phyloP scores from a whole-genome alignment of 176 grass and related monocot species.

The Themeda triandra region DNA sequence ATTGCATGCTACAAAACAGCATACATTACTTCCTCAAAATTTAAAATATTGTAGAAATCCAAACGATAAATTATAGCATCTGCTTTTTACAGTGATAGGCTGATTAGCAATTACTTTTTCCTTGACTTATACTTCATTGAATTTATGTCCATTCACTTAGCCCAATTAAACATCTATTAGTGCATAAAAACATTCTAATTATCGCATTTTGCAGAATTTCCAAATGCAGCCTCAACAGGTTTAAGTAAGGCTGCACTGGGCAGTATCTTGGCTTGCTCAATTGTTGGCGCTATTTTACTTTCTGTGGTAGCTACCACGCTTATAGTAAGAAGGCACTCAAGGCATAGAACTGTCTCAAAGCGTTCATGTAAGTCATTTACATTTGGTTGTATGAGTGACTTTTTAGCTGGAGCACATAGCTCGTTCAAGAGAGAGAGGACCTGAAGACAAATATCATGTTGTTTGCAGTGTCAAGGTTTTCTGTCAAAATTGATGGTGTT shows the following conservation, averaged over 20 bases:
- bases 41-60: conserved; percentile 4
- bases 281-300: conserved; percentile 52
- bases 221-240: conserved; percentile 33
- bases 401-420: not conserved
- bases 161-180: not conserved
- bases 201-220: conserved; percentile 31
- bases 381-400: not conserved
- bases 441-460: conserved; percentile 14
- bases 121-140: not conserved
- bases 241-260: conserved; percentile 61
- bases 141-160: not conserved
- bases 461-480: conserved; percentile 55
- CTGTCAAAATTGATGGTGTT: conserved; percentile 79
- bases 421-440: not conserved
- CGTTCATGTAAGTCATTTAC: conserved; percentile 54
- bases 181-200: conserved; percentile 1
- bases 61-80: not conserved
- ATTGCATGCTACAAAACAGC: not conserved
- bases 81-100: not conserved
- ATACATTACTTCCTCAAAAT: not conserved
- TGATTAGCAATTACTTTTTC: not conserved
- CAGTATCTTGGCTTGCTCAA: conserved; percentile 49
- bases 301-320: conserved; percentile 57
- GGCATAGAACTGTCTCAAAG: conserved; percentile 44
- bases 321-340: conserved; percentile 57